Conservation (phyloP, 169 alveolate species). For the Eimeria necatrix region DNA sequence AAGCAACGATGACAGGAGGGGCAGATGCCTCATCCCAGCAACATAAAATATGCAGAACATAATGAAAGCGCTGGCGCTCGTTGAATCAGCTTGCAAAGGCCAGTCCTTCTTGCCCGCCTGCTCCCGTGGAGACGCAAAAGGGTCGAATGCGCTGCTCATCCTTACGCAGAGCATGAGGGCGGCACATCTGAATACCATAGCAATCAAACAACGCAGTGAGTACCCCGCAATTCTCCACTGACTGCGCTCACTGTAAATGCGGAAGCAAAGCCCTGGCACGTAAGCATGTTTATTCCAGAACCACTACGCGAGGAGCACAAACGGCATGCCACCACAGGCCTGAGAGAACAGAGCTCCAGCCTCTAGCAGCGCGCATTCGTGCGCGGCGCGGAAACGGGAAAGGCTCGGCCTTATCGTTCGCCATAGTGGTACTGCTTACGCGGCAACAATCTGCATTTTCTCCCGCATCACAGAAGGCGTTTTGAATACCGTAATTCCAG, state of each 20-base stretch:
- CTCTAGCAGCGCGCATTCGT: too few relatives aligned
- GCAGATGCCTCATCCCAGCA: constrained; percentile 32
- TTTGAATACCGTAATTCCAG: constrained; percentile 26
- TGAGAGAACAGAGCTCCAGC: too few relatives aligned
- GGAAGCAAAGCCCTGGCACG: too few relatives aligned
- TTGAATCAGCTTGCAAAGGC: constrained; percentile 49
- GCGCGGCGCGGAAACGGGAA: too few relatives aligned
- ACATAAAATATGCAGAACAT: constrained; percentile 45
- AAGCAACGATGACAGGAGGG: constrained; percentile 43
- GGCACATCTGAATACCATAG: not conserved
- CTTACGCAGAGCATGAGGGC: constrained; percentile 29
- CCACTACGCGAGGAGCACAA: too few relatives aligned
- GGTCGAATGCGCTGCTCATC: constrained; percentile 51
- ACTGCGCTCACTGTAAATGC: not conserved
- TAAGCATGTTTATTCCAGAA: too few relatives aligned
- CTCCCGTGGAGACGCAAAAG: constrained; percentile 3
- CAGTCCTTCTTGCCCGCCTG: not conserved
- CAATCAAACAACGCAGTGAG: not conserved
- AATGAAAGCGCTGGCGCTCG: constrained; percentile 42
- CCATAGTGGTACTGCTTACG: not conserved
- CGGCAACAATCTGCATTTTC: constrained; percentile 31
- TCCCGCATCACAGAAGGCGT: constrained; percentile 5
- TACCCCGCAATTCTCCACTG: not conserved
- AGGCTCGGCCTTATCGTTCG: too few relatives aligned
- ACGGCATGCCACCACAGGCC: too few relatives aligned